Percentiles rank a stretch among this genome's conserved stretches.
phyloP scores from a whole-genome alignment of 306 rosid species.

The Carpinus viminea region DNA sequence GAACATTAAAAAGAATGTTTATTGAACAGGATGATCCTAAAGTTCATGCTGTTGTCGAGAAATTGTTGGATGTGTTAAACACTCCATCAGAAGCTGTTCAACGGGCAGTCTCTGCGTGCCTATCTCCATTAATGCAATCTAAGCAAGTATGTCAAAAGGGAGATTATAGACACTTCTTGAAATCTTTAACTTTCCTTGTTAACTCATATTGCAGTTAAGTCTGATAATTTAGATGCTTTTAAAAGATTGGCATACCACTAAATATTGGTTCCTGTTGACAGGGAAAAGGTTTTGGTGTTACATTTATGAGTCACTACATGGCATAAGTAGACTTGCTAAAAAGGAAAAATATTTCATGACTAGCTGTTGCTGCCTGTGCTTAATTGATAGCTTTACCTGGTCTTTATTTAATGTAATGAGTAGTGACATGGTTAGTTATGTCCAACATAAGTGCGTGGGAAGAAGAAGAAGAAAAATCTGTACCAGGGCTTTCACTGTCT shows the following conservation, averaged over 20 bases:
- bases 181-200: slow-evolving; percentile 11
- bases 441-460: background rate
- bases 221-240: background rate
- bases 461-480: background rate
- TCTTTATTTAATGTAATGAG: background rate
- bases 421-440: background rate
- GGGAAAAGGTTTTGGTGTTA: background rate
- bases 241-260: background rate
- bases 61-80: slow-evolving; percentile 87
- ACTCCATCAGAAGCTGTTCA: slow-evolving; percentile 99
- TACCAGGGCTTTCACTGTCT: background rate
- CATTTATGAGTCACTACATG: background rate
- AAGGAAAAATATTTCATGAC: background rate
- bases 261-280: background rate
- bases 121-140: slow-evolving; percentile 92
- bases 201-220: slow-evolving; percentile 17
- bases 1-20: background rate
- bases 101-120: slow-evolving; percentile 90
- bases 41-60: slow-evolving; percentile 89
- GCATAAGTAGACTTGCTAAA: background rate
- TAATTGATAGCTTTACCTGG: background rate
- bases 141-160: slow-evolving; percentile 60
- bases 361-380: background rate
- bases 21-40: slow-evolving; percentile 84
- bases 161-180: slow-evolving; percentile 12